Conservation (phyloP, 1,284 basidiomycete genomes). For the Agaricales sp. region DNA sequence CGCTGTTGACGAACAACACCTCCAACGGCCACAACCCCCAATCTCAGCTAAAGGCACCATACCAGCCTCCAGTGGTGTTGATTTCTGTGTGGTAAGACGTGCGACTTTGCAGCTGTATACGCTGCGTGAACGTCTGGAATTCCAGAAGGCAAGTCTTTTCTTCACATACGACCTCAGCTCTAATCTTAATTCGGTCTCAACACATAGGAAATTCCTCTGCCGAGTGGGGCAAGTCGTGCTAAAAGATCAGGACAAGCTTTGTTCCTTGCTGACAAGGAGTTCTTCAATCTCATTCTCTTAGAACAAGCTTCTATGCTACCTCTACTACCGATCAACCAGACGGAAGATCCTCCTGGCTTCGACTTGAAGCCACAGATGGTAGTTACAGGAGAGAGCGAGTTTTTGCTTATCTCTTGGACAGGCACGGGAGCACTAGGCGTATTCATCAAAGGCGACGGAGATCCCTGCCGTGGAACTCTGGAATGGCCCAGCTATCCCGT, state of each 20-base stretch:
- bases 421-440: slow-evolving; percentile 72
- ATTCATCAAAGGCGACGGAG: slow-evolving; percentile 76
- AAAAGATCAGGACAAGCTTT: slow-evolving; percentile 57
- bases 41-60: slow-evolving; percentile 17
- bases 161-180: slow-evolving; percentile 4
- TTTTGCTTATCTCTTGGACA: slow-evolving; percentile 69
- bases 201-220: slow-evolving; percentile 72
- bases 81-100: slow-evolving; percentile 73
- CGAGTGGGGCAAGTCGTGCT: slow-evolving; percentile 48
- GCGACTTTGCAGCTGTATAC: slow-evolving; percentile 58
- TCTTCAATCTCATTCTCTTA: slow-evolving; percentile 74
- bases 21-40: slow-evolving; percentile 40
- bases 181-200: not conserved
- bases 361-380: slow-evolving; percentile 63
- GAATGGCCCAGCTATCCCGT: slow-evolving; percentile 77
- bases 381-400: slow-evolving; percentile 70
- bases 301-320: slow-evolving; percentile 55
- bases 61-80: slow-evolving; percentile 37
- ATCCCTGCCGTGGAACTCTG: slow-evolving; percentile 82
- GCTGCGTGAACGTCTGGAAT: slow-evolving; percentile 48
- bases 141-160: slow-evolving; percentile 45
- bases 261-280: slow-evolving; percentile 63
- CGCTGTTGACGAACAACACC: slow-evolving; percentile 72
- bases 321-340: slow-evolving; percentile 72
- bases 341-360: slow-evolving; percentile 25